phyloP scores from a whole-genome alignment of 257 asterid genomes.

The Mentha longifolia region DNA sequence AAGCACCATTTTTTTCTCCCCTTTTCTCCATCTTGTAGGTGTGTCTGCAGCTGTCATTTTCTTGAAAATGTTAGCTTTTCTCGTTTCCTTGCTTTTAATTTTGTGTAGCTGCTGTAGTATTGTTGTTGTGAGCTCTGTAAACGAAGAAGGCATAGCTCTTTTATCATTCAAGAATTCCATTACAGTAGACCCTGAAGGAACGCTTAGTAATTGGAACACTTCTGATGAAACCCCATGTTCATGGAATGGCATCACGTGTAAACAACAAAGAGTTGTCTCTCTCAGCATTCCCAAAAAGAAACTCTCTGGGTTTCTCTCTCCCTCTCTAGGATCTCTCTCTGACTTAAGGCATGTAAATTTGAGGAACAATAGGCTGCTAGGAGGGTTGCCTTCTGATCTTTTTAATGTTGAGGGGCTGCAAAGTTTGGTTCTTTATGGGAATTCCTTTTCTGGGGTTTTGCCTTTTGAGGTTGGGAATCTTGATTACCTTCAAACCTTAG shows the following conservation, averaged over 20 bases:
- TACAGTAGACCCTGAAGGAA: constrained; percentile 66
- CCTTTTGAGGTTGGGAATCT: constrained; percentile 71
- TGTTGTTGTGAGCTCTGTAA: constrained; percentile 59
- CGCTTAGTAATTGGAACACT: constrained; percentile 69
- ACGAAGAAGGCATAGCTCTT: constrained; percentile 74
- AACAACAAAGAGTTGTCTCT: constrained; percentile 61
- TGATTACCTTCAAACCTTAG: constrained; percentile 63
- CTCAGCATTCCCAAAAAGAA: constrained; percentile 70
- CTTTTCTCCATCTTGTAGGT: constrained; percentile 5
- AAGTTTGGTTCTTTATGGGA: constrained; percentile 85
- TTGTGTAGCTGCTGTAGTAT: constrained; percentile 31
- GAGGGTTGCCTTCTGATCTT: constrained; percentile 57
- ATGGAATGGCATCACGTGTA: constrained; percentile 95
- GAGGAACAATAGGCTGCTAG: constrained; percentile 64
- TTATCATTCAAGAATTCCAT: constrained; percentile 66
- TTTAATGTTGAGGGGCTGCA: constrained; percentile 65
- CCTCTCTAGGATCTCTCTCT: constrained; percentile 77
- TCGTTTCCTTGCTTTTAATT: constrained; percentile 40
- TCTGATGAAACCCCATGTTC: constrained; percentile 86
- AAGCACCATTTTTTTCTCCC: not conserved
- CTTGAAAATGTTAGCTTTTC: constrained; percentile 52
- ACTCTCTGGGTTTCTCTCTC: constrained; percentile 67
- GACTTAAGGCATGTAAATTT: constrained; percentile 79
- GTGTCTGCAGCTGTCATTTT: constrained; percentile 40
- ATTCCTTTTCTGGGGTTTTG: constrained; percentile 67